Evolutionary conservation across 2,329 filamentous ascomycete species (phyloP).

Genomic region (Ascomycota sp.): DNA sequence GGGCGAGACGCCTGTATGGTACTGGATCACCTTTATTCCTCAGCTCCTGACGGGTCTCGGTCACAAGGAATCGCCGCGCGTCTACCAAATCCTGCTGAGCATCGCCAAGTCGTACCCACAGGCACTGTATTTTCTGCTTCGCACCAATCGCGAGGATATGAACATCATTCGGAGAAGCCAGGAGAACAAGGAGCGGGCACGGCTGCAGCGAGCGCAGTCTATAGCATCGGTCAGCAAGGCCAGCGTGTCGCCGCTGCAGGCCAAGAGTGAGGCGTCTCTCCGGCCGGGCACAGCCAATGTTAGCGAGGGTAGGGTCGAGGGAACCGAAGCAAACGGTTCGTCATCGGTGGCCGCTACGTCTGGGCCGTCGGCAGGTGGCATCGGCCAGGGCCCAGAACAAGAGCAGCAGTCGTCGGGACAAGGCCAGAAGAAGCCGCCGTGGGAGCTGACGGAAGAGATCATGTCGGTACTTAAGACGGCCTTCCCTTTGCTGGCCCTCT

Average conservation of each 20-base stretch:
- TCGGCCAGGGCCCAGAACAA: slow-evolving; percentile 5
- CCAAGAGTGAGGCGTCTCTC: slow-evolving; percentile 26
- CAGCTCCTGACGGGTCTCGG: slow-evolving; percentile 81
- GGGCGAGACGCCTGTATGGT: slow-evolving; percentile 93
- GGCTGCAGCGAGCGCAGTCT: slow-evolving; percentile 25
- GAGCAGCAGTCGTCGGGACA: slow-evolving; percentile 7
- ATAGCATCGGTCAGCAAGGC: slow-evolving; percentile 21
- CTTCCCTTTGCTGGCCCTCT: slow-evolving; percentile 81
- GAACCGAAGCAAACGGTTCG: slow-evolving; percentile 12
- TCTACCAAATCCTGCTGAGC: slow-evolving; percentile 68
- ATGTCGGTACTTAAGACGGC: slow-evolving; percentile 90
- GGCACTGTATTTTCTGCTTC: slow-evolving; percentile 80
- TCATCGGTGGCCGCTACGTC: slow-evolving; percentile 7
- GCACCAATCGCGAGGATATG: slow-evolving; percentile 89
- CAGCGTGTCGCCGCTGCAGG: slow-evolving; percentile 22
- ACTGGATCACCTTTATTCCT: slow-evolving; percentile 98
- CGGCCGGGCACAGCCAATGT: slow-evolving; percentile 25
- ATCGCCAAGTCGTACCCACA: slow-evolving; percentile 93
- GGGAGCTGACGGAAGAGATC: slow-evolving; percentile 92
- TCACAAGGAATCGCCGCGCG: slow-evolving; percentile 72
- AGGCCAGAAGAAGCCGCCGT: slow-evolving; percentile 52
- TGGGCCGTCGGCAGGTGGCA: slow-evolving; percentile 6
- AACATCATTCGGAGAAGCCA: slow-evolving; percentile 73
- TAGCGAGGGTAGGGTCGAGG: slow-evolving; percentile 22
- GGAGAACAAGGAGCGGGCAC: slow-evolving; percentile 45